Evolutionary conservation across 352 stramenopile genomes (phyloP).

Genomic region (Globisporangium solare): DNA sequence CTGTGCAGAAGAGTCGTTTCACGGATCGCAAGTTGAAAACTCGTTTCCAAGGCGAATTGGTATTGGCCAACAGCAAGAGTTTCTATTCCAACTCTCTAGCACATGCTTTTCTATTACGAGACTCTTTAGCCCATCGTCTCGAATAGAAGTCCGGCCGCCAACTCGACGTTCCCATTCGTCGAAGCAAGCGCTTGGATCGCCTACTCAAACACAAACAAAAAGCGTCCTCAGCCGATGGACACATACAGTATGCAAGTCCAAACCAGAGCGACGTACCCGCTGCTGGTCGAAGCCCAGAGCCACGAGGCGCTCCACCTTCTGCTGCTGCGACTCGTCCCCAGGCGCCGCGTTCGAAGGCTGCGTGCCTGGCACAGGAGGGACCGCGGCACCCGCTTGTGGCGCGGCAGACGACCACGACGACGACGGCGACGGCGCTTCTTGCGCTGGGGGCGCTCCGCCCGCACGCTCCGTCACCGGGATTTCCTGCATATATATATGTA

Average conservation of each 20-base stretch:
- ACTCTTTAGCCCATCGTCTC: constrained; percentile 44
- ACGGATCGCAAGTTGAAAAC: too few species aligned
- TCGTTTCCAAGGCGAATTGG: too few species aligned
- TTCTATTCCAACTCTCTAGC: too few species aligned
- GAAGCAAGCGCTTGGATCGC: constrained; percentile 56
- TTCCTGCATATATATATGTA: constrained; percentile 38
- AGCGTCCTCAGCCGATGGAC: constrained; percentile 1
- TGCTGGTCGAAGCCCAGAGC: constrained; percentile 63
- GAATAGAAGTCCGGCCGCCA: constrained; percentile 79
- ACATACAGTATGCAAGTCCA: background rate
- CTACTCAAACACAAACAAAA: constrained; percentile 24
- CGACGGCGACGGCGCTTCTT: constrained; percentile 16
- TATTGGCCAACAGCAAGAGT: background rate
- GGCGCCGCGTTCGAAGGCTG: background rate
- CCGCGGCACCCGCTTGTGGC: constrained; percentile 8
- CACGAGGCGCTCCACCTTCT: constrained; percentile 65
- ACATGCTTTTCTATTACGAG: too few species aligned
- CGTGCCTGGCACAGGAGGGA: constrained; percentile 13
- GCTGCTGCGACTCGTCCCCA: constrained; percentile 19
- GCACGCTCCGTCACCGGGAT: constrained; percentile 61
- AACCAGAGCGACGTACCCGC: constrained; percentile 25
- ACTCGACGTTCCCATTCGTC: constrained; percentile 75
- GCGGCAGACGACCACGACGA: constrained; percentile 13
- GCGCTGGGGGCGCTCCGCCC: constrained; percentile 19
- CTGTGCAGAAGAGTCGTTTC: too few species aligned